Evolutionary conservation across 495 filamentous ascomycete species (phyloP).

Genomic region (Endocarpon pusillum): DNA sequence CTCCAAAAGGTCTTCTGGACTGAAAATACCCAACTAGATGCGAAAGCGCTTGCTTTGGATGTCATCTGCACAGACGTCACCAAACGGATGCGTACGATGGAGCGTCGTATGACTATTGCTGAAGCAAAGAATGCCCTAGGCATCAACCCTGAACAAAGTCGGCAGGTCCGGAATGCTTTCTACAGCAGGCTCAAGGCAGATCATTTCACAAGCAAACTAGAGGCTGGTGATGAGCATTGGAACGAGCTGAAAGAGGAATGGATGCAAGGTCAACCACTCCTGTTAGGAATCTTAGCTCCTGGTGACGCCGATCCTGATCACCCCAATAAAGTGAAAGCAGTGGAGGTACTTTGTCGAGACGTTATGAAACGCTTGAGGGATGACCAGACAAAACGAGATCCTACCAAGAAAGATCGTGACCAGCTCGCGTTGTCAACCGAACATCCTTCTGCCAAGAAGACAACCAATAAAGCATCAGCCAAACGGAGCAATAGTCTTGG

Average conservation of each 20-base stretch:
- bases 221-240: slow-evolving; percentile 57
- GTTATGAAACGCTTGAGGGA: slow-evolving; percentile 58
- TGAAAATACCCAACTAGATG: slow-evolving; percentile 29
- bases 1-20: slow-evolving; percentile 44
- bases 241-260: slow-evolving; percentile 50
- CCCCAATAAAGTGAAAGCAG: slow-evolving; percentile 39
- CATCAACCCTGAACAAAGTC: slow-evolving; percentile 53
- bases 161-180: slow-evolving; percentile 46
- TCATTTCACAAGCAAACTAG: slow-evolving; percentile 56
- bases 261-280: slow-evolving; percentile 38
- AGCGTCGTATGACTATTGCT: slow-evolving; percentile 46
- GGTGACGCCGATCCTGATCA: slow-evolving; percentile 38
- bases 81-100: slow-evolving; percentile 52
- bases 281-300: slow-evolving; percentile 38
- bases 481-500: background rate
- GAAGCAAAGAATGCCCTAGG: slow-evolving; percentile 58
- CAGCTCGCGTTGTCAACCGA: background rate
- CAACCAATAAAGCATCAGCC: slow-evolving; percentile 1
- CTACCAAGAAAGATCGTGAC: slow-evolving; percentile 27
- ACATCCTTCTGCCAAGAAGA: background rate
- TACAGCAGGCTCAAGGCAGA: slow-evolving; percentile 49
- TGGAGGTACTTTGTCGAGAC: slow-evolving; percentile 55
- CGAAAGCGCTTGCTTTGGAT: slow-evolving; percentile 53
- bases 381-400: slow-evolving; percentile 43
- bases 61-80: slow-evolving; percentile 69